phyloP scores from a whole-genome alignment of 2,329 filamentous ascomycete genomes.

The Fusarium sp. region DNA sequence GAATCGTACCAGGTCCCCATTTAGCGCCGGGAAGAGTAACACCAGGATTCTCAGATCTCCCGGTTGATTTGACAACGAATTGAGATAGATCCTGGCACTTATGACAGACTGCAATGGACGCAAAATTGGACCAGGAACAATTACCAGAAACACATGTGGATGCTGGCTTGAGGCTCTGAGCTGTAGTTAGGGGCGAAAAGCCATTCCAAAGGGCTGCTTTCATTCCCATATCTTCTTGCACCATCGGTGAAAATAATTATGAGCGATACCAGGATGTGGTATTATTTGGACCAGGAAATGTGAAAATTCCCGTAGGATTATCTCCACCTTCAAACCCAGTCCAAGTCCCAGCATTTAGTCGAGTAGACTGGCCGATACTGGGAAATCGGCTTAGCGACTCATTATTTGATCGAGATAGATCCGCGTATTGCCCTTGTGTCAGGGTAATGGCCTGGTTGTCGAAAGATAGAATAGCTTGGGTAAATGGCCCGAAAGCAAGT shows the following conservation, averaged over 20 bases:
- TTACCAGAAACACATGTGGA: constrained; percentile 23
- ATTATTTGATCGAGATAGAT: background rate
- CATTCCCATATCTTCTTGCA: constrained; percentile 14
- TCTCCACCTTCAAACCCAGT: fast-evolving
- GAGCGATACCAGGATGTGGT: background rate
- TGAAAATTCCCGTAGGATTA: background rate
- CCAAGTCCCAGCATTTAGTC: background rate
- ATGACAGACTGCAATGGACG: constrained; percentile 13
- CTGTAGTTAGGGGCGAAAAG: background rate
- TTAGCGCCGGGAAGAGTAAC: no score
- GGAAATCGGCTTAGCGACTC: background rate
- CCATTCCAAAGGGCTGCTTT: constrained; percentile 18
- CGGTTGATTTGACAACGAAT: background rate
- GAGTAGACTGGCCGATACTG: background rate
- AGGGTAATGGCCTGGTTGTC: background rate
- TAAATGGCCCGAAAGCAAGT: constrained; percentile 18
- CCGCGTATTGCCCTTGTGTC: fast-evolving
- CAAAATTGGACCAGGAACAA: constrained; percentile 19
- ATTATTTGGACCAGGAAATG: background rate
- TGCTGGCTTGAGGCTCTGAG: background rate
- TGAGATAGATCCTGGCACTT: constrained; percentile 9
- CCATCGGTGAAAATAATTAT: fast-evolving
- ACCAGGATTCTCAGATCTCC: background rate
- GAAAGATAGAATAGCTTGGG: constrained; percentile 12
- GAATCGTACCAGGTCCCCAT: background rate